These are phyloP conservation scores for Ocimum tenuiflorum DNA, from an alignment of 257 asterid species.

Conservation along the genomic window DNA sequence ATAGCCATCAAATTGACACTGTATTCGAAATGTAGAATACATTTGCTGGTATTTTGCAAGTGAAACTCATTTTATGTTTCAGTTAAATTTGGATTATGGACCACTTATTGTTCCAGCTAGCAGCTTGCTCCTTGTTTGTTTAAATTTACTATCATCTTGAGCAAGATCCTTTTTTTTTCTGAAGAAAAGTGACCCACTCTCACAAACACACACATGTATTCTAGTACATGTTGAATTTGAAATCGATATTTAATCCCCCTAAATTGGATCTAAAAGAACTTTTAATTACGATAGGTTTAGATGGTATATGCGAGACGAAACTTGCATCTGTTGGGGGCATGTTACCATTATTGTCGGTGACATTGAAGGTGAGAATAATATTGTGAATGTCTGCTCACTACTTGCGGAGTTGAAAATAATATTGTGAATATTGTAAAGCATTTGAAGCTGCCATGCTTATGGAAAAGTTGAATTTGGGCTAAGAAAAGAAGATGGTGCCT, in stretches of 20 bases:
- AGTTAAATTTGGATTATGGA: neutral
- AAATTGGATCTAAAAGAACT: no score
- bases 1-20: neutral
- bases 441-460: no score
- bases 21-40: slow-evolving; percentile 5
- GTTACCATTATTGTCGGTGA: neutral
- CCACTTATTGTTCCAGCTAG: slow-evolving; percentile 6
- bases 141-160: neutral
- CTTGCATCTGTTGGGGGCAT: neutral
- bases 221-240: neutral
- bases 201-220: neutral
- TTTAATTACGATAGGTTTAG: no score
- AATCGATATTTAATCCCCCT: neutral
- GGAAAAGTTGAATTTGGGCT: no score
- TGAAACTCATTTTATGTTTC: neutral
- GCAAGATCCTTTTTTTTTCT: neutral
- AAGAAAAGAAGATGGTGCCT: no score
- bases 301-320: neutral
- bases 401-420: neutral
- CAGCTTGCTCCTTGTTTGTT: neutral
- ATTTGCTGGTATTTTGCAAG: slow-evolving; percentile 6
- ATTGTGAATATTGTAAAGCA: no score
- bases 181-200: neutral
- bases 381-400: neutral
- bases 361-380: neutral